A percentile compares a stretch with the other conserved stretches of the same genome.
phyloP scores from a whole-genome alignment of 2,329 filamentous ascomycete genomes.

The Sporothrix globosa region DNA sequence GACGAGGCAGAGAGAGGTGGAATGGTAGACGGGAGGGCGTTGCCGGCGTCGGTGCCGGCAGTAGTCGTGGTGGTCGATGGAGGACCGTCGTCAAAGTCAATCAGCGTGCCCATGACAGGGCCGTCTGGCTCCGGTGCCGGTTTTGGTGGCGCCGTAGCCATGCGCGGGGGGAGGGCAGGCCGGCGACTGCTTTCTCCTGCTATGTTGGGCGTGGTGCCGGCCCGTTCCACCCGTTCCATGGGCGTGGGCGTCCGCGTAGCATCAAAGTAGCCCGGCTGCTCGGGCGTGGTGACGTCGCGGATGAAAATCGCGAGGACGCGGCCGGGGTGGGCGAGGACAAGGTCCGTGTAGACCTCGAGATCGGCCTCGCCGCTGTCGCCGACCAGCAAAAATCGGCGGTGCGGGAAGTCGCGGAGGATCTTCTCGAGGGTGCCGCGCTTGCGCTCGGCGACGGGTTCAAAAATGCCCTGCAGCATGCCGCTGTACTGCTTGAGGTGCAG shows the following conservation, averaged over 20 bases:
- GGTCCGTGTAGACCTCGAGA: slow-evolving; percentile 93
- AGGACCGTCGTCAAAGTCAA: slow-evolving; percentile 58
- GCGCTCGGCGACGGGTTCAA: slow-evolving; percentile 92
- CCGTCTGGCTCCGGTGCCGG: slow-evolving; percentile 40
- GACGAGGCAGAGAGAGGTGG: neutral
- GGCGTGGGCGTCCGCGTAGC: slow-evolving; percentile 42
- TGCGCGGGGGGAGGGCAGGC: slow-evolving; percentile 21
- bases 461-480: slow-evolving; percentile 96
- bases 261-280: slow-evolving; percentile 77
- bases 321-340: slow-evolving; percentile 81
- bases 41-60: neutral
- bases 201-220: too few species aligned
- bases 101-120: slow-evolving; percentile 60
- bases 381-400: slow-evolving; percentile 85
- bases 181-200: neutral
- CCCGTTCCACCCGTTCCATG: neutral
- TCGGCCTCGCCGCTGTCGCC: slow-evolving; percentile 97
- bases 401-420: slow-evolving; percentile 85
- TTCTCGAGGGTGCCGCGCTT: slow-evolving; percentile 87
- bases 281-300: slow-evolving; percentile 85
- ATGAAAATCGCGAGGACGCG: slow-evolving; percentile 89
- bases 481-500: slow-evolving; percentile 96
- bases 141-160: slow-evolving; percentile 41
- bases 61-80: neutral
- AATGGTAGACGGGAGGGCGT: slow-evolving; percentile 1